Evolutionary conservation across 1,139 yeast species (phyloP), one percentile per base, ranked within the genome.

Genomic region (Zygoascus hellenicus): DNA sequence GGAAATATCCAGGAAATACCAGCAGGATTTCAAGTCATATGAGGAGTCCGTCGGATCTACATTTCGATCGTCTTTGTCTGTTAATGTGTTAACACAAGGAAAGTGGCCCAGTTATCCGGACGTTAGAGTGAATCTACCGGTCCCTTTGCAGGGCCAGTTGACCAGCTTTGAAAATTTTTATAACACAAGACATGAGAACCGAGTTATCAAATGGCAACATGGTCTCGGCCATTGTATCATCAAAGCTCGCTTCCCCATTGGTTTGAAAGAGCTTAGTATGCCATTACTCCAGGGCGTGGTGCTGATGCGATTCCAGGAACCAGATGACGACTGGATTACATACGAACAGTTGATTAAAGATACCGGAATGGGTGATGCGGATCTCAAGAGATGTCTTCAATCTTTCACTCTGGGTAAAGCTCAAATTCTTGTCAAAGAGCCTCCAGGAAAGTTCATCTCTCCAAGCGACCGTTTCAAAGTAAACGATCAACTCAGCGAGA

Each of bases 41-140:
- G 41, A 26, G 29, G 6, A 15, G n/a, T n/a, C 10, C 3, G 1
- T 5, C 2, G 19, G 16, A 9, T 15, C 44, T 9, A 35, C 14
- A 38, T 34, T 11, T 5, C 31, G 36, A 45, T 47, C 13, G 38
- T 55, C 54, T 7, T 62, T 69, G 36, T 53, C 57, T 38, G 58
- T 56, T n/a, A 59, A 62, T 48, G 53, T 66, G 9, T 51, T 62
- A 5, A 58, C 65, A n/a, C 59, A 58, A 38, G 62, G 58, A 4
- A 58, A 54, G 9, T 66, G 69, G 60, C 69, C 69, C 0, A 52
- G 63, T 1, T 59, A 59, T 17, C 69, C 68, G 3, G 66, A 66
- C 1, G 49, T 62, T 9, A 48, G 56, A 0, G 48, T 68, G 4
- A 50, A 54, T 10, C 48, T 66, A 9, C 67, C 68, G 1, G 53